phyloP scores from a whole-genome alignment of 768 basidiomycete genomes.

The Glaciozyma antarctica region DNA sequence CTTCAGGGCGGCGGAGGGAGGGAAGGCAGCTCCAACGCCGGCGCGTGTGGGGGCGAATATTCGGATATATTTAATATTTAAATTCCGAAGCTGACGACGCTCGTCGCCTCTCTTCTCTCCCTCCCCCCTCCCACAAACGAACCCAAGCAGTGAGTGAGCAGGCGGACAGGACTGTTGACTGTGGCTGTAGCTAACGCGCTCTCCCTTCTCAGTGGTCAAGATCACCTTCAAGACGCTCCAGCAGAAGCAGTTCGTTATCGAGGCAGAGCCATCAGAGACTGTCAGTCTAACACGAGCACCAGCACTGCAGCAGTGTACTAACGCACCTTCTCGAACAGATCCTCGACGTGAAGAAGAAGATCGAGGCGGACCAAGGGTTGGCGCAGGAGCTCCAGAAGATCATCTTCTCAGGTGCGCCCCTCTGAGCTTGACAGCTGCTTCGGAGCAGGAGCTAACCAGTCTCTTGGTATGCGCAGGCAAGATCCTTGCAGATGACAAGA shows the following conservation, averaged over 20 bases:
- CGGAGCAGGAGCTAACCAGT: background rate
- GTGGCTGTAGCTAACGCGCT: too few relatives aligned
- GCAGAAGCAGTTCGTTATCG: slow-evolving; percentile 40
- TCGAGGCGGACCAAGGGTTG: slow-evolving; percentile 65
- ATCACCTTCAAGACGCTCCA: slow-evolving; percentile 92
- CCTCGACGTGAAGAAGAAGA: slow-evolving; percentile 70
- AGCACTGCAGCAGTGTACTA: background rate
- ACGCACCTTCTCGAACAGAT: slow-evolving; percentile 40
- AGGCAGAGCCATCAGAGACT: slow-evolving; percentile 19
- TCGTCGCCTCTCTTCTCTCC: too few relatives aligned
- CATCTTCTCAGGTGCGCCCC: slow-evolving; percentile 72
- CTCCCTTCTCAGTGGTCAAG: slow-evolving; percentile 3
- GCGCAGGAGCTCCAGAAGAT: slow-evolving; percentile 71
- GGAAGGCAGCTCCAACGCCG: too few relatives aligned
- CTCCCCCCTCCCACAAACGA: too few relatives aligned
- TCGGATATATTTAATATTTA: too few relatives aligned
- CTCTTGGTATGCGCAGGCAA: slow-evolving; percentile 53
- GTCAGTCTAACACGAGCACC: background rate
- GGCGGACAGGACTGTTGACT: too few relatives aligned
- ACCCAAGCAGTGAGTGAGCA: too few relatives aligned
- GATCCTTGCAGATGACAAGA: slow-evolving; percentile 78
- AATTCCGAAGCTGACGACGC: too few relatives aligned
- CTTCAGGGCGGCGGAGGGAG: too few relatives aligned
- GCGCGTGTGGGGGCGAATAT: too few relatives aligned
- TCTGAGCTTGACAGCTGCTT: background rate